phyloP scores from a whole-genome alignment of 805 yeast species.

The Ogataea ramenticola region DNA sequence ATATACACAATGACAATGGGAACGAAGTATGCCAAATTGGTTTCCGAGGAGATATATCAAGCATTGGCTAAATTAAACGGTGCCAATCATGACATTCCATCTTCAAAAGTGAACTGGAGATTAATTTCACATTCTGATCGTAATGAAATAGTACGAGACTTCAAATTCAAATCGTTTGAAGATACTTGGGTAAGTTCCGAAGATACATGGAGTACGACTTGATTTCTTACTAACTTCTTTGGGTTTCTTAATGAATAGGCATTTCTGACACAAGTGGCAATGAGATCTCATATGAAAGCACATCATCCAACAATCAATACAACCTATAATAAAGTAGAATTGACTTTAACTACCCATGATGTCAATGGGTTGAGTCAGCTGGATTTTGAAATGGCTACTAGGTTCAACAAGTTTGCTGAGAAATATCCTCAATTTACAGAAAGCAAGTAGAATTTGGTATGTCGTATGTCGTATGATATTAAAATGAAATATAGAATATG shows the following conservation, averaged over 20 bases:
- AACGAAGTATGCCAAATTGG: neutral
- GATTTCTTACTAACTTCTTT: too few relatives aligned
- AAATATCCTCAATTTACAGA: neutral
- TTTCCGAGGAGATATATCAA: neutral
- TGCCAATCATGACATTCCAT: neutral
- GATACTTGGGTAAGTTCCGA: slow-evolving; percentile 44
- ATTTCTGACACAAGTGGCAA: slow-evolving; percentile 50
- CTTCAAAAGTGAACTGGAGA: neutral
- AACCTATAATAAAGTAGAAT: slow-evolving; percentile 49
- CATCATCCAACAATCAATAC: slow-evolving; percentile 71
- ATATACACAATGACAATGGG: neutral
- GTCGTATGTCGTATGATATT: too few relatives aligned
- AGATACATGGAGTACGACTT: neutral
- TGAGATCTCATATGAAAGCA: slow-evolving; percentile 47
- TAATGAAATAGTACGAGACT: slow-evolving; percentile 26
- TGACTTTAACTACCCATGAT: slow-evolving; percentile 63
- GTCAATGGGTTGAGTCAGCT: slow-evolving; percentile 41
- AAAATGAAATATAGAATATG: too few relatives aligned
- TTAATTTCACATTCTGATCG: neutral
- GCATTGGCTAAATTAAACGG: neutral
- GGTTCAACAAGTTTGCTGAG: slow-evolving; percentile 32
- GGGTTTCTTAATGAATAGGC: too few relatives aligned
- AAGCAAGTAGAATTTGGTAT: too few relatives aligned
- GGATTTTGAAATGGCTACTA: slow-evolving; percentile 52
- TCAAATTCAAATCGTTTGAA: slow-evolving; percentile 43